Evolutionary conservation across 2,329 filamentous ascomycete species (phyloP).

Genomic region (Fusarium sulawesiense): DNA sequence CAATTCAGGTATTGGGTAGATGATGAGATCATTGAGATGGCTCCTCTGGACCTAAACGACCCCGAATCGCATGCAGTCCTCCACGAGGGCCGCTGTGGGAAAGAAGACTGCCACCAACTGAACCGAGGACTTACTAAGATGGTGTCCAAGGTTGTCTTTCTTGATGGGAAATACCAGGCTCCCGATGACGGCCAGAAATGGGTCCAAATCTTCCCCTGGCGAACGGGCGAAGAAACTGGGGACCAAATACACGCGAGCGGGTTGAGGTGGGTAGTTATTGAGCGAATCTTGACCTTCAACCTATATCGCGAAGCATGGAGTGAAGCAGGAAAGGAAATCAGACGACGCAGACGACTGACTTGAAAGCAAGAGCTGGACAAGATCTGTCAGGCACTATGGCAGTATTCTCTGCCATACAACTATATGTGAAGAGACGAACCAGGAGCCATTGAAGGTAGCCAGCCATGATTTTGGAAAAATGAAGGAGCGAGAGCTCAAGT

Average conservation of each 20-base stretch:
- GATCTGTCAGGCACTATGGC: not conserved
- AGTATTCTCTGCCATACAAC: not conserved
- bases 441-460: not conserved
- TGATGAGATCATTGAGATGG: slow-evolving; percentile 54
- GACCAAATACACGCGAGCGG: slow-evolving; percentile 47
- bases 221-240: slow-evolving; percentile 43
- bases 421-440: not conserved
- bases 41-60: slow-evolving; percentile 50
- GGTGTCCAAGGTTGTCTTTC: slow-evolving; percentile 54
- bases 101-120: slow-evolving; percentile 50
- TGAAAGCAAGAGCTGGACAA: not conserved
- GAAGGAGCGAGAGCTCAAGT: not conserved
- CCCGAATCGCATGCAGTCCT: slow-evolving; percentile 51
- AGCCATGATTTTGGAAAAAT: not conserved
- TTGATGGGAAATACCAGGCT: slow-evolving; percentile 50
- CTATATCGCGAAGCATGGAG: slow-evolving; percentile 51
- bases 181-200: slow-evolving; percentile 45
- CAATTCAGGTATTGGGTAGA: slow-evolving; percentile 56
- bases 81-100: slow-evolving; percentile 51
- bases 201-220: slow-evolving; percentile 51
- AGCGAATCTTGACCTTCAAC: slow-evolving; percentile 54
- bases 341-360: slow-evolving; percentile 24
- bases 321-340: slow-evolving; percentile 44
- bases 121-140: slow-evolving; percentile 52
- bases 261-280: slow-evolving; percentile 54